These are phyloP conservation scores for Tubosaeta brunneosetosa DNA, from an alignment of 768 basidiomycete species.

Conservation along the genomic window DNA sequence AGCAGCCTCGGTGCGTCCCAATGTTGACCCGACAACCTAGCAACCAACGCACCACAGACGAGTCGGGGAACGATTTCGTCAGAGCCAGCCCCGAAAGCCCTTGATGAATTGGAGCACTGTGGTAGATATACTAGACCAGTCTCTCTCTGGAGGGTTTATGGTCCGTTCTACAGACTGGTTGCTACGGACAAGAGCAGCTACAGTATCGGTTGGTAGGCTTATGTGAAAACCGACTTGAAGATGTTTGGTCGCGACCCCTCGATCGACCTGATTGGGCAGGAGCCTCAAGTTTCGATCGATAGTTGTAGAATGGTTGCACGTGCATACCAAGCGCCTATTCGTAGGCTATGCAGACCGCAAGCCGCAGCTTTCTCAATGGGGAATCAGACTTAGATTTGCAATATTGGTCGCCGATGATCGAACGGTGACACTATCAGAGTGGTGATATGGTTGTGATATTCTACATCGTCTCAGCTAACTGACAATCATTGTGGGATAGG, in stretches of 20 bases:
- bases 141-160: constrained; percentile 29
- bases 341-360: constrained; percentile 26
- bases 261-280: constrained; percentile 18
- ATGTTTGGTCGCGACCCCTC: constrained; percentile 29
- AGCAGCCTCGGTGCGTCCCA: constrained; percentile 33
- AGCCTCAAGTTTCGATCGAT: constrained; percentile 32
- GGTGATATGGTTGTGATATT: constrained; percentile 22
- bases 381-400: constrained; percentile 32
- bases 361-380: constrained; percentile 18
- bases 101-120: constrained; percentile 17
- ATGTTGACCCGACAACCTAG: constrained; percentile 16
- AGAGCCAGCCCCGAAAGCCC: constrained; percentile 10
- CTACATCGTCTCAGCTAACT: neutral
- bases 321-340: neutral
- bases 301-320: constrained; percentile 26
- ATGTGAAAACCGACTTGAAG: constrained; percentile 27
- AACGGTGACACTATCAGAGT: constrained; percentile 29
- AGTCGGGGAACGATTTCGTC: constrained; percentile 8
- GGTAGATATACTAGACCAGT: constrained; percentile 26
- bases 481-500: constrained; percentile 2
- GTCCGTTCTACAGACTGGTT: constrained; percentile 20
- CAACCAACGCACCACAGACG: constrained; percentile 11
- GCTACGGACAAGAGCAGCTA: constrained; percentile 28
- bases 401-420: constrained; percentile 31
- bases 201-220: constrained; percentile 31